These are phyloP conservation scores for Coniochaeta sp. DNA, from an alignment of 2,329 filamentous ascomycete genomes.

Conservation along the genomic window DNA sequence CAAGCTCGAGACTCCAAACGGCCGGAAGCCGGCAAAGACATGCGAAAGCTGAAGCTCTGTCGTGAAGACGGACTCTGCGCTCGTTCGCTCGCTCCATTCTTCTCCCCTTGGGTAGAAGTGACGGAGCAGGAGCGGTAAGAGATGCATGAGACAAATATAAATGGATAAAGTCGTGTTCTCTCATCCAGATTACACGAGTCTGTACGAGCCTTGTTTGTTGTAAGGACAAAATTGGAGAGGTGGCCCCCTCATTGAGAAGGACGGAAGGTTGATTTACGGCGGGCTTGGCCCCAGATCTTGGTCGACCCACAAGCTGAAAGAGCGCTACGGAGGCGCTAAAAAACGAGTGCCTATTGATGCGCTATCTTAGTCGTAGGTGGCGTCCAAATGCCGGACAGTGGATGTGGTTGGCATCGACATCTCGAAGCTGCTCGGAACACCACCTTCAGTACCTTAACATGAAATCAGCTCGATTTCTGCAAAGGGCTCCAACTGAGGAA, in stretches of 20 bases:
- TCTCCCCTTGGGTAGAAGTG: not conserved
- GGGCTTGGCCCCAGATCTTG: not conserved
- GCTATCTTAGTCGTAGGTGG: not conserved
- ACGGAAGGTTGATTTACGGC: not conserved
- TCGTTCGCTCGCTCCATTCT: not conserved
- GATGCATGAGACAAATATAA: not conserved
- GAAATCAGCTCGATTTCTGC: not conserved
- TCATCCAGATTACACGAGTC: not conserved
- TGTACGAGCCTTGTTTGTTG: not conserved
- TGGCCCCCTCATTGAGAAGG: not conserved
- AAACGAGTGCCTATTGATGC: not conserved
- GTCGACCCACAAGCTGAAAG: not conserved
- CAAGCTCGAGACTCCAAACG: too few relatives aligned
- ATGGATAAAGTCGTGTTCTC: not conserved
- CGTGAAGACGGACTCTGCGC: not conserved
- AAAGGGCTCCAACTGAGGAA: not conserved
- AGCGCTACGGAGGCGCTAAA: not conserved
- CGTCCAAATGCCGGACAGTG: not conserved
- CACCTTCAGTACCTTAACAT: too few relatives aligned
- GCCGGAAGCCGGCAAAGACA: not conserved
- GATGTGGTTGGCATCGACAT: not conserved
- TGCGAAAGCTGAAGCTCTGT: not conserved
- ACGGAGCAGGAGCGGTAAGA: not conserved
- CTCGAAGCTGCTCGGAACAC: not conserved
- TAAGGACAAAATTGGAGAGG: not conserved